Conservation (phyloP, 495 filamentous ascomycete species). For the Aspergillus saccharolyticus region DNA sequence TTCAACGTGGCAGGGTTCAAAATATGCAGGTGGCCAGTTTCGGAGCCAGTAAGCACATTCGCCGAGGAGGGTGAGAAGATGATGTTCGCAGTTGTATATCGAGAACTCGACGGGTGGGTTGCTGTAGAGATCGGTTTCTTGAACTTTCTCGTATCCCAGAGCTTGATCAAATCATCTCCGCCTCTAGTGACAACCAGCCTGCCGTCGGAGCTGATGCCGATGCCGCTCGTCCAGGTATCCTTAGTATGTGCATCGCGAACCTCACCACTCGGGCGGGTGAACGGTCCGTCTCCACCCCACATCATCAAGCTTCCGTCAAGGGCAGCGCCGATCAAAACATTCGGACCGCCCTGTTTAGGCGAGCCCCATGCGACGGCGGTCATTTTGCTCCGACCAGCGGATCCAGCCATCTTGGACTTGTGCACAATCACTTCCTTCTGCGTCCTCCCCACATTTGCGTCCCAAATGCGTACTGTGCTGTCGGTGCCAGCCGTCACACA, state of each 20-base stretch:
- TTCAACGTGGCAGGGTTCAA: conserved; percentile 85
- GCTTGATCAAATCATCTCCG: conserved; percentile 79
- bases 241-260: conserved; percentile 76
- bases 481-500: conserved; percentile 90
- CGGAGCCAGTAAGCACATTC: conserved; percentile 83
- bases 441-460: conserved; percentile 76
- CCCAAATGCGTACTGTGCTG: conserved; percentile 94
- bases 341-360: conserved; percentile 66
- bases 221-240: conserved; percentile 86
- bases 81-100: conserved; percentile 81
- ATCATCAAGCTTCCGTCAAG: conserved; percentile 88
- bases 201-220: conserved; percentile 90
- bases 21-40: conserved; percentile 82
- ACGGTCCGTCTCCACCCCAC: conserved; percentile 86
- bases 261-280: conserved; percentile 78
- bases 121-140: conserved; percentile 77
- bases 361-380: conserved; percentile 88
- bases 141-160: conserved; percentile 97
- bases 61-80: conserved; percentile 77
- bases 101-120: conserved; percentile 76
- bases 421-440: conserved; percentile 94
- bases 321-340: conserved; percentile 79
- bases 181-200: conserved; percentile 83
- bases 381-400: conserved; percentile 88
- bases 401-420: conserved; percentile 79